Conservation (phyloP, 352 stramenopile genomes). For the Peronospora farinosa region DNA sequence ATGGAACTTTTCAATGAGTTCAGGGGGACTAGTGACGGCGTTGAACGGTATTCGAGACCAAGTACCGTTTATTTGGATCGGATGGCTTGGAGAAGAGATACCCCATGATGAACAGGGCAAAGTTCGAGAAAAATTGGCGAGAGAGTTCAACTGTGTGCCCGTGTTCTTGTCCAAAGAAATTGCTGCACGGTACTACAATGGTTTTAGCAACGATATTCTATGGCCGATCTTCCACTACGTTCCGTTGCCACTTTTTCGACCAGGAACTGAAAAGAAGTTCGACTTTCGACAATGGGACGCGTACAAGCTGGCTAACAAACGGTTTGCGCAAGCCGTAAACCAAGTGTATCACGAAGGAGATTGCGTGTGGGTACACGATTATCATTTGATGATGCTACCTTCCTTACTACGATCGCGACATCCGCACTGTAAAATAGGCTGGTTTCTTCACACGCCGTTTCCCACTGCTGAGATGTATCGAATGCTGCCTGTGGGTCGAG, state of each 20-base stretch:
- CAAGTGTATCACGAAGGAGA: constrained; percentile 77
- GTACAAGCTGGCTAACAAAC: constrained; percentile 82
- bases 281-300: constrained; percentile 84
- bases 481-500: constrained; percentile 66
- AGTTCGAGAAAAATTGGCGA: constrained; percentile 72
- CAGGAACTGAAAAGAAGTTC: constrained; percentile 88
- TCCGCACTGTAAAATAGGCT: constrained; percentile 70
- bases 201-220: constrained; percentile 89
- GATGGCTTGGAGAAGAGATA: constrained; percentile 87
- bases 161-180: constrained; percentile 88
- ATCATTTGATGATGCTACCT: constrained; percentile 85
- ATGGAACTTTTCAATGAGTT: constrained; percentile 86
- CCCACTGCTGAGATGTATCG: constrained; percentile 83
- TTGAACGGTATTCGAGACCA: constrained; percentile 84
- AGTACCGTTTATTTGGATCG: constrained; percentile 89
- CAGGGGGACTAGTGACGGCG: constrained; percentile 82
- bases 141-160: constrained; percentile 86
- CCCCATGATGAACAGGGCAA: constrained; percentile 73
- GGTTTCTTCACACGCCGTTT: constrained; percentile 87
- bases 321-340: constrained; percentile 73
- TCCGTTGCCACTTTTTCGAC: constrained; percentile 80
- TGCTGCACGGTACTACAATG: constrained; percentile 88
- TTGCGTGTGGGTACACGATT: constrained; percentile 87
- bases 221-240: constrained; percentile 92
- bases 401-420: constrained; percentile 69